Percentiles rank a stretch among this genome's conserved stretches.
These are phyloP conservation scores for Stagonosporopsis rhizophila DNA, from an alignment of 2,329 filamentous ascomycete species.

Conservation along the genomic window DNA sequence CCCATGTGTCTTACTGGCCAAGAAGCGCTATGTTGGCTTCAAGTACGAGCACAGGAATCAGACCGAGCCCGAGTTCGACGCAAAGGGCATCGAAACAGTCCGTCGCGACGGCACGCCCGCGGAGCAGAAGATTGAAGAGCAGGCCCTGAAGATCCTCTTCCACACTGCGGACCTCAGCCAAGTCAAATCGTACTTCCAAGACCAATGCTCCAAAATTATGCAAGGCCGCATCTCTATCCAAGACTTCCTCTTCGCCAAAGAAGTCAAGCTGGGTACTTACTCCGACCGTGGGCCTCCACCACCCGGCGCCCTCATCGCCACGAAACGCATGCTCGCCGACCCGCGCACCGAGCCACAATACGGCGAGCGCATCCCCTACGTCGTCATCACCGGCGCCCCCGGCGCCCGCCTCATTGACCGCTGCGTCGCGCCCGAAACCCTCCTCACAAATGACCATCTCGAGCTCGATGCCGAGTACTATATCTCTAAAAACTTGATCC, in stretches of 20 bases:
- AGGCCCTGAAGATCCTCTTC: conserved; percentile 86
- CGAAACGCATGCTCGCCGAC: conserved; percentile 85
- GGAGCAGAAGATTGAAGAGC: conserved; percentile 96
- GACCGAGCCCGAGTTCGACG: conserved; percentile 85
- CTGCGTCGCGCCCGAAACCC: conserved; percentile 84
- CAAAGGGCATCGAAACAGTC: conserved; percentile 98
- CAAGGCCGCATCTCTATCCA: conserved; percentile 85
- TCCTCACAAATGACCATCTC: conserved; percentile 77
- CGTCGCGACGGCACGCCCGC: conserved; percentile 92
- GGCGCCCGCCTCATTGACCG: conserved; percentile 86
- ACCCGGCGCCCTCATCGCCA: conserved; percentile 86
- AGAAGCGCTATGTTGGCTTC: conserved; percentile 98
- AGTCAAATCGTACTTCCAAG: conserved; percentile 89
- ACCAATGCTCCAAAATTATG: conserved; percentile 92
- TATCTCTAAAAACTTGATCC: conserved; percentile 93
- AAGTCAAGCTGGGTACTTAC: conserved; percentile 90
- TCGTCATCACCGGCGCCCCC: conserved; percentile 87
- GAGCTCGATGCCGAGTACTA: conserved; percentile 96
- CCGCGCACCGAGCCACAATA: conserved; percentile 90
- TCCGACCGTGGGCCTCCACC: conserved; percentile 80
- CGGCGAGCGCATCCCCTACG: conserved; percentile 92
- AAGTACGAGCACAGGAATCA: conserved; percentile 87
- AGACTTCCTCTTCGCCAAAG: conserved; percentile 94
- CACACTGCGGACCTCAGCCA: conserved; percentile 86
- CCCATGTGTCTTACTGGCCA: conserved; percentile 90